These are phyloP conservation scores for Phytophthora kernoviae DNA, from an alignment of 352 stramenopile genomes.

Conservation along the genomic window DNA sequence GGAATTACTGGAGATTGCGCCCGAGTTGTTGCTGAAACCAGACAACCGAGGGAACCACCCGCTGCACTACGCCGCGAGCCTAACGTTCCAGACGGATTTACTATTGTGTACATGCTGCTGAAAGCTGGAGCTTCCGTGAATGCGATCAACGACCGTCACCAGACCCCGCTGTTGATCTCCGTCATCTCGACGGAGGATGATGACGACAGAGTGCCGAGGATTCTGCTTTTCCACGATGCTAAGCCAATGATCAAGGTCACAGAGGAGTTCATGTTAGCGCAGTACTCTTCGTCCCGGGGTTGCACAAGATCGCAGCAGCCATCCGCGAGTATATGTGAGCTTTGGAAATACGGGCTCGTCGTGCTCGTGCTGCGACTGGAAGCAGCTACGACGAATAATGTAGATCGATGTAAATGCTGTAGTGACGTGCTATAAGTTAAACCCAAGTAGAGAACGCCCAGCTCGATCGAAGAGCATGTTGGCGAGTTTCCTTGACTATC, in stretches of 20 bases:
- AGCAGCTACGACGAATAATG: conserved; percentile 2
- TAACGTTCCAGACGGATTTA: conserved; percentile 30
- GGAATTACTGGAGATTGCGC: conserved; percentile 35
- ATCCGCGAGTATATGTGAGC: conserved; percentile 59
- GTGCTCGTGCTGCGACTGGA: conserved; percentile 8
- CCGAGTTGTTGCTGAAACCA: conserved; percentile 37
- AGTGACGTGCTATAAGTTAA: conserved; percentile 7
- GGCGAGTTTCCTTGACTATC: not conserved
- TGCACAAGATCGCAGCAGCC: conserved; percentile 51
- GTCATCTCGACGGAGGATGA: conserved; percentile 60
- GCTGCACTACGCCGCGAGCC: conserved; percentile 63
- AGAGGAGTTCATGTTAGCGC: conserved; percentile 49
- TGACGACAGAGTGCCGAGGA: conserved; percentile 47
- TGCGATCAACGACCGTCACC: conserved; percentile 50
- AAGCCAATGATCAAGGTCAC: conserved; percentile 51
- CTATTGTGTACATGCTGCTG: conserved; percentile 54
- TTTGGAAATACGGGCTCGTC: not conserved
- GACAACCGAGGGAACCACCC: conserved; percentile 64
- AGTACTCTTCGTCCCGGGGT: conserved; percentile 45
- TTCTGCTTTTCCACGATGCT: conserved; percentile 59
- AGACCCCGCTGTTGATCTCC: conserved; percentile 59
- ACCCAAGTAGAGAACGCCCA: conserved; percentile 2
- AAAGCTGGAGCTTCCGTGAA: conserved; percentile 57
- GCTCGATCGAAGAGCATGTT: conserved; percentile 11
- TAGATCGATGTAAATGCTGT: conserved; percentile 5